A percentile compares a stretch with the other conserved stretches of the same genome.
These are phyloP conservation scores for Talaromyces sp. DNA, from an alignment of 2,329 filamentous ascomycete genomes.

Conservation along the genomic window DNA sequence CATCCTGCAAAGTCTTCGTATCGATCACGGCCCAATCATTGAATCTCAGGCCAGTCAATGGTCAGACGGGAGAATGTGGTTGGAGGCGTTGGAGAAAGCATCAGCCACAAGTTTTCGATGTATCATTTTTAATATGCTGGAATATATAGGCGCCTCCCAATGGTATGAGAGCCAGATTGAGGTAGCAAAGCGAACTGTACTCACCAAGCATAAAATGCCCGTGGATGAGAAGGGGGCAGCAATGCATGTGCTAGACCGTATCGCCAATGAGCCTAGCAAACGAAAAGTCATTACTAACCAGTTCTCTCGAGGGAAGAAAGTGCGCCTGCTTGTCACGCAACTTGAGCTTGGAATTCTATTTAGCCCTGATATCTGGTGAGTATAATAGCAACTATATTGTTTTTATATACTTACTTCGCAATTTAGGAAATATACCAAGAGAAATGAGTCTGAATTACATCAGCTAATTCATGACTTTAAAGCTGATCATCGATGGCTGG, in stretches of 20 bases:
- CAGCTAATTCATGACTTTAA: neutral
- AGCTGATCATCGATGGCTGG: neutral
- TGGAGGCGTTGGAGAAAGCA: slow-evolving; percentile 18
- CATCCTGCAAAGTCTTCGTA: slow-evolving; percentile 4
- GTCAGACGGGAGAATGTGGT: slow-evolving; percentile 21
- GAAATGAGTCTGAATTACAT: neutral
- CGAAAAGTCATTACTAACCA: neutral
- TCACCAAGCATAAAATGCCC: too few relatives aligned
- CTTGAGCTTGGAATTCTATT: neutral
- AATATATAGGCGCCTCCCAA: slow-evolving; percentile 4
- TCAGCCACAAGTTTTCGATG: slow-evolving; percentile 1
- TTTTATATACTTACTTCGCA: neutral
- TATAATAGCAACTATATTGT: neutral
- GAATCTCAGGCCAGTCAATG: slow-evolving; percentile 4
- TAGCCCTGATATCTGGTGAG: neutral
- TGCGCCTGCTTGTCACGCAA: slow-evolving; percentile 55
- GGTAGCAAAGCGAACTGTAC: too few relatives aligned
- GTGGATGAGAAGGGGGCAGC: too few relatives aligned
- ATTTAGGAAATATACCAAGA: slow-evolving; percentile 7
- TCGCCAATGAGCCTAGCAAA: neutral
- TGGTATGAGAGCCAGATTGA: too few relatives aligned
- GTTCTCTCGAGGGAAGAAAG: slow-evolving; percentile 56
- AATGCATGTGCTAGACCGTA: neutral
- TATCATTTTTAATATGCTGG: slow-evolving; percentile 18
- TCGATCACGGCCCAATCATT: neutral